These are phyloP conservation scores for Telfairia occidentalis DNA, from an alignment of 331 rosid genomes.

Conservation along the genomic window DNA sequence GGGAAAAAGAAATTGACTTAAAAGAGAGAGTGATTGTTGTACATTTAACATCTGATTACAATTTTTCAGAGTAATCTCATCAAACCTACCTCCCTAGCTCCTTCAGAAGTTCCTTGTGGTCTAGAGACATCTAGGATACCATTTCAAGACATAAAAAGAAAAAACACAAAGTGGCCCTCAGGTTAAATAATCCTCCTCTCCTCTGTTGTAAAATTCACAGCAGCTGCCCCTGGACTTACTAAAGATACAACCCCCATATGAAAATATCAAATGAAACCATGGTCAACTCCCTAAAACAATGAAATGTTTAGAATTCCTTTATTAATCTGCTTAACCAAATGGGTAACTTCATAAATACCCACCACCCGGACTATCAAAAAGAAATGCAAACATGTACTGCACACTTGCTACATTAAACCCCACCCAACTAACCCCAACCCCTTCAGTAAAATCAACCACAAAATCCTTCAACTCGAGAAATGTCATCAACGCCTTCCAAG, in stretches of 20 bases:
- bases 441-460: not conserved
- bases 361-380: not conserved
- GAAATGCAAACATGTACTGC: slow-evolving; percentile 6
- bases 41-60: slow-evolving; percentile 7
- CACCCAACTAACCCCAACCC: not conserved
- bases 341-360: slow-evolving; percentile 9
- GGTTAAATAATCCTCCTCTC: not conserved
- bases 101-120: not conserved
- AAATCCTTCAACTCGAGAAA: not conserved
- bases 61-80: not conserved
- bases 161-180: not conserved
- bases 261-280: slow-evolving; percentile 9
- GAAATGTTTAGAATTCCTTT: not conserved
- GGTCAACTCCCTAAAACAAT: not conserved
- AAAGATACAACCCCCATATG: slow-evolving; percentile 5
- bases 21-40: not conserved
- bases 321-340: slow-evolving; percentile 6
- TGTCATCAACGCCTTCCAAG: slow-evolving; percentile 6
- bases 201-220: slow-evolving; percentile 9
- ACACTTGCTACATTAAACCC: not conserved
- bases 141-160: not conserved
- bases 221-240: not conserved
- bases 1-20: not conserved
- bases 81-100: slow-evolving; percentile 2
- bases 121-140: slow-evolving; percentile 4